These are phyloP conservation scores for Mollisia scopiformis DNA, from an alignment of 2,329 filamentous ascomycete genomes.

Conservation along the genomic window DNA sequence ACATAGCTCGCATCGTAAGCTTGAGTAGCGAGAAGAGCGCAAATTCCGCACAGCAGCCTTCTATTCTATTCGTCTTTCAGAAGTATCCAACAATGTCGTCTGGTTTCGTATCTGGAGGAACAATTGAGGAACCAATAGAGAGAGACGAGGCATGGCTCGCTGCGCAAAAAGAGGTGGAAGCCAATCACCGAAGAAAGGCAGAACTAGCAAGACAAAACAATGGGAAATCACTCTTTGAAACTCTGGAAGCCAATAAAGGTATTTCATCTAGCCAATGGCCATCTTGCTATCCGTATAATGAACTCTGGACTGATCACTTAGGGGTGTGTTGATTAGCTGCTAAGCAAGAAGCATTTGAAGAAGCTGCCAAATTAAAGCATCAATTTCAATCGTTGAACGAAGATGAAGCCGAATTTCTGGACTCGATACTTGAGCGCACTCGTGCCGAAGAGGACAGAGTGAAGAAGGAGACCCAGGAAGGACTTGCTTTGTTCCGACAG, in stretches of 20 bases:
- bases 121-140: conserved; percentile 45
- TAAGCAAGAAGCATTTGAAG: conserved; percentile 82
- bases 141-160: conserved; percentile 39
- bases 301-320: conserved; percentile 36
- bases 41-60: background rate
- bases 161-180: conserved; percentile 42
- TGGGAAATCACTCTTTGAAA: conserved; percentile 69
- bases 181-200: conserved; percentile 32
- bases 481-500: conserved; percentile 57
- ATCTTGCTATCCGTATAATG: conserved; percentile 1
- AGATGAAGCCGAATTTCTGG: conserved; percentile 77
- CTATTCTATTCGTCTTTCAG: background rate
- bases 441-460: conserved; percentile 57
- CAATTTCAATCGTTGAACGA: conserved; percentile 80
- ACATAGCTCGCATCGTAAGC: too few species aligned
- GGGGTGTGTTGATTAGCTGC: conserved; percentile 55
- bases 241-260: conserved; percentile 84
- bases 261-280: conserved; percentile 19
- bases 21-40: background rate
- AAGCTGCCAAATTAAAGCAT: conserved; percentile 70
- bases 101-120: conserved; percentile 55
- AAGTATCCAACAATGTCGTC: conserved; percentile 42
- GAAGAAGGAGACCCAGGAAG: conserved; percentile 58
- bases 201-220: conserved; percentile 45
- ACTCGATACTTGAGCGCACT: conserved; percentile 55